These are phyloP conservation scores for Stagonosporopsis tanaceti DNA, from an alignment of 2,329 filamentous ascomycete genomes.

Conservation along the genomic window DNA sequence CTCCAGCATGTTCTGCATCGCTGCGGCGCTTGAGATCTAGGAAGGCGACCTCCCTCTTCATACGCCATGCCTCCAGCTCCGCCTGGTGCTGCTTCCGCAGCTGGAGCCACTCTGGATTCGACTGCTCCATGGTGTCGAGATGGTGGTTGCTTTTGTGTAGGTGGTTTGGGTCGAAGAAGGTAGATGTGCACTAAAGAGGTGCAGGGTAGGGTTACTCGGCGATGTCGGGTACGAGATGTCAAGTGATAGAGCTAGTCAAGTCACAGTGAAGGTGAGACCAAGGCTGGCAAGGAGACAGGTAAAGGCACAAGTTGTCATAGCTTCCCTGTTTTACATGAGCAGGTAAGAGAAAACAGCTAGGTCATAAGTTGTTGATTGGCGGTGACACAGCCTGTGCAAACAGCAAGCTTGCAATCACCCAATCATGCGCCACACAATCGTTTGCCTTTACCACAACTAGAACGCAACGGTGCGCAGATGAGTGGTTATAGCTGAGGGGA, in stretches of 20 bases:
- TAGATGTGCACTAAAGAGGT: too few species aligned
- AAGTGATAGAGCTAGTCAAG: slow-evolving; percentile 3
- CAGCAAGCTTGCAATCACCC: neutral
- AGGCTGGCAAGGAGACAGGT: neutral
- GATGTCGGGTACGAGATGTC: neutral
- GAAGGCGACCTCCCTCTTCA: neutral
- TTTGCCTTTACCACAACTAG: neutral
- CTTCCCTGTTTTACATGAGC: neutral
- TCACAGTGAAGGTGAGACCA: slow-evolving; percentile 12
- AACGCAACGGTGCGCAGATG: neutral
- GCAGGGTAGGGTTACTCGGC: neutral
- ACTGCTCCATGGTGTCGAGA: neutral
- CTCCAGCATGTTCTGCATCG: neutral
- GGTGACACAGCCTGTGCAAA: slow-evolving; percentile 1
- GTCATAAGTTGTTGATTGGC: neutral
- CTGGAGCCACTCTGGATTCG: slow-evolving; percentile 2
- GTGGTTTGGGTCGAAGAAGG: too few species aligned
- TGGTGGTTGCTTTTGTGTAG: neutral
- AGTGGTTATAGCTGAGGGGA: neutral
- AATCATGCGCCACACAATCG: neutral
- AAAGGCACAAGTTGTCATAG: neutral
- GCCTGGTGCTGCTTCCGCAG: slow-evolving; percentile 3
- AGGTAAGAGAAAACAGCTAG: neutral
- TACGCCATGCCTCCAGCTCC: neutral
- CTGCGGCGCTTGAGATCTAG: neutral